Conservation (phyloP, 805 yeast species). For the Saturnispora saitoi region DNA sequence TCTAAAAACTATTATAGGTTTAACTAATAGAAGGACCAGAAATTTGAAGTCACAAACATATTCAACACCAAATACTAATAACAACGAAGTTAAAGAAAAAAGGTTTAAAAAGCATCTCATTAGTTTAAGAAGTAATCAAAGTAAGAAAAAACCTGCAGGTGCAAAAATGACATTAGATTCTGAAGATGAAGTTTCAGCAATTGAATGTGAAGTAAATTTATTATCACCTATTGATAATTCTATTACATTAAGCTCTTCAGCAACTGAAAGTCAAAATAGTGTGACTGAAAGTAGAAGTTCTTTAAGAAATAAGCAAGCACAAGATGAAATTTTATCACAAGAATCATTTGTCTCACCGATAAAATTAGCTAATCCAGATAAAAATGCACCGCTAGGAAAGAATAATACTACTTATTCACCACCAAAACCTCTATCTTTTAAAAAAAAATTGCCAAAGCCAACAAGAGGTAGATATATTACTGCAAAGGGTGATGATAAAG, state of each 20-base stretch:
- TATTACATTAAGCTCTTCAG: neutral
- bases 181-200: neutral
- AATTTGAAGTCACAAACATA: neutral
- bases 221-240: neutral
- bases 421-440: neutral
- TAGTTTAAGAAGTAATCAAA: neutral
- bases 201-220: neutral
- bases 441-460: neutral
- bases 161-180: neutral
- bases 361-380: slow-evolving; percentile 4
- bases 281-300: neutral
- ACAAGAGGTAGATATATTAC: neutral
- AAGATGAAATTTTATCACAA: slow-evolving; percentile 3
- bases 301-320: neutral
- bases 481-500: neutral
- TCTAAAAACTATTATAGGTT: neutral
- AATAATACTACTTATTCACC: neutral
- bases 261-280: neutral
- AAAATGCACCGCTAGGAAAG: neutral
- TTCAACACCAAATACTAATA: neutral
- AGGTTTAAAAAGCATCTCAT: neutral
- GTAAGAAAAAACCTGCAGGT: neutral
- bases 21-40: neutral
- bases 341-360: slow-evolving; percentile 8
- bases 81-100: neutral